These are phyloP conservation scores for Gossypium thurberi DNA, from an alignment of 345 rosid genomes.

Conservation along the genomic window DNA sequence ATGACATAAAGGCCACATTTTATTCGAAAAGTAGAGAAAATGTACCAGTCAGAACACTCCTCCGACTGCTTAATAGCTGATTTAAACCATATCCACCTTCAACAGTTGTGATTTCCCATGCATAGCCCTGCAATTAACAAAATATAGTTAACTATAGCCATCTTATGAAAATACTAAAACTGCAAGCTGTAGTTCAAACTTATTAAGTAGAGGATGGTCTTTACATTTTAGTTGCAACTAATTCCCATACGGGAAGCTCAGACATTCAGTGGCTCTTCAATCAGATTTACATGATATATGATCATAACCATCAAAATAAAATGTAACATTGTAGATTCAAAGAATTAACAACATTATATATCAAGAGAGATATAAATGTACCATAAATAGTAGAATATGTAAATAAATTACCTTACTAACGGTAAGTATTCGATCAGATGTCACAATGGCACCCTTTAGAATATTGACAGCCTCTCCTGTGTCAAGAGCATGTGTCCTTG, in stretches of 20 bases:
- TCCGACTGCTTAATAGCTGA: constrained; percentile 62
- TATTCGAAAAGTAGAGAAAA: constrained; percentile 4
- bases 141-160: neutral
- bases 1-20: neutral
- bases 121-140: constrained; percentile 60
- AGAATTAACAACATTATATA: neutral
- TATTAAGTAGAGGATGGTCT: neutral
- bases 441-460: constrained; percentile 93
- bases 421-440: constrained; percentile 86
- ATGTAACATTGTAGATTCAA: neutral
- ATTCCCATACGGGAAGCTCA: neutral
- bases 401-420: constrained; percentile 76
- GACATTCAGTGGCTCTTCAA: neutral
- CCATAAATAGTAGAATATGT: neutral
- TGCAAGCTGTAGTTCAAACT: neutral
- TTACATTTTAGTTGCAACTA: neutral
- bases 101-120: constrained; percentile 92
- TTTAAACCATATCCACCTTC: constrained; percentile 96
- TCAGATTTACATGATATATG: constrained; percentile 3
- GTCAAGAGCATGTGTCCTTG: constrained; percentile 97
- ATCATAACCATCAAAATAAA: neutral
- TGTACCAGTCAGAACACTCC: constrained; percentile 75
- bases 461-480: constrained; percentile 95
- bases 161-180: neutral
- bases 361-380: neutral